These are phyloP conservation scores for Ogataea methanolica DNA, from an alignment of 805 yeast genomes.

Conservation along the genomic window DNA sequence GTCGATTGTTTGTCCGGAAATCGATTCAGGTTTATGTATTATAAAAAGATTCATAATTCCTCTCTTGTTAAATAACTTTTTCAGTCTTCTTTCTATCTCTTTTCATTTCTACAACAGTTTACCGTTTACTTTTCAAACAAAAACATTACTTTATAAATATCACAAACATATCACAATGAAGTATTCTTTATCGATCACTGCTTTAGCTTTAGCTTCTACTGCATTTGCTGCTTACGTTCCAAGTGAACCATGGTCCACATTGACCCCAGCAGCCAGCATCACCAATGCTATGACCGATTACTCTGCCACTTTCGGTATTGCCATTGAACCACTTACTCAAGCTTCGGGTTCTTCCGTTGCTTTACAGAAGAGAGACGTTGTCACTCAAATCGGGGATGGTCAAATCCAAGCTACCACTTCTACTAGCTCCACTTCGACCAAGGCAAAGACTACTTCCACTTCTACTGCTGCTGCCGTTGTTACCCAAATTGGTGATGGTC, in stretches of 20 bases:
- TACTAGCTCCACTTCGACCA: conserved; percentile 26
- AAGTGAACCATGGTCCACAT: conserved; percentile 57
- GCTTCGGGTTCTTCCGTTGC: conserved; percentile 28
- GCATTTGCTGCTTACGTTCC: conserved; percentile 55
- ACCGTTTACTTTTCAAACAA: background rate
- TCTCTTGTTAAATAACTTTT: background rate
- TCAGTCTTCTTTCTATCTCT: background rate
- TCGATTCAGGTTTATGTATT: background rate
- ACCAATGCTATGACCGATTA: conserved; percentile 49
- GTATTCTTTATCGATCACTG: conserved; percentile 33
- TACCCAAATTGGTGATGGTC: conserved; percentile 54
- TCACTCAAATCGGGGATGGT: conserved; percentile 46
- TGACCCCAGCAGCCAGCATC: conserved; percentile 55
- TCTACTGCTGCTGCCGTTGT: conserved; percentile 30
- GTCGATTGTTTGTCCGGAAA: too few relatives aligned
- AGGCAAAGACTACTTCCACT: conserved; percentile 3
- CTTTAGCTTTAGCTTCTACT: conserved; percentile 38
- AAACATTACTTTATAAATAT: background rate
- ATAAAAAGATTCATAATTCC: background rate
- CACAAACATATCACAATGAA: conserved; percentile 32
- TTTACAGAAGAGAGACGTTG: conserved; percentile 30
- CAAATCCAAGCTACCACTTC: conserved; percentile 44
- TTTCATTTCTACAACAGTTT: background rate
- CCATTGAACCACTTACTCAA: conserved; percentile 47
- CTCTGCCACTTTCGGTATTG: conserved; percentile 62